Base-by-base conservation (phyloP, 371 early-diverging fungal genomes). In the Smittium culicis region DNA sequence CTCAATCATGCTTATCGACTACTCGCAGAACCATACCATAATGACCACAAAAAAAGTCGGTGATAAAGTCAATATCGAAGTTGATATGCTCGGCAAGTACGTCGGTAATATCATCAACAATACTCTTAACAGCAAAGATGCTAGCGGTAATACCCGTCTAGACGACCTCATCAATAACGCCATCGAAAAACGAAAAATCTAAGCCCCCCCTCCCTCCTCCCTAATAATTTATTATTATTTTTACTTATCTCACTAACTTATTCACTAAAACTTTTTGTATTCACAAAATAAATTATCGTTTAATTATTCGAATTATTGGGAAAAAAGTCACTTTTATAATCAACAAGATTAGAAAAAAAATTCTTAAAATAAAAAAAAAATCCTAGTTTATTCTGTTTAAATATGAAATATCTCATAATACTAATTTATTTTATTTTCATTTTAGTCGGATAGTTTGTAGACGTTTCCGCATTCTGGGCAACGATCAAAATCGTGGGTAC, bases 21-120 rank as follows among this genome's bases (percentile, higher is more conserved):
- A 96, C 75, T 94, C 96, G 0, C 94, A 92, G 77, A 72, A 76
- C 27, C 81, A 87, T 54, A 92, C 93, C 0, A 86, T 91, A 34
- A 83, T 96, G 85, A 87, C 93, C 1, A 66, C 69, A 25, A 88
- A 88, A 73, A 76, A 81, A 33, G 71, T 85, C 2, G 95, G 94
- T 1, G 87, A 83, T 35, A 74, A 74, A 55, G 91, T 96, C 68
- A 97, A 97, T 74, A 79, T 97, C 33, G 98, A 97, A 78, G 94
- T 94, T 2, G 98, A 97, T 74, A 93, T 94, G 88, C 78, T 96
- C 70, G 94, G 92, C 68, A 97, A 97, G 72, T 95, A 94, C 74
- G 91, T 93, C 30, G 90, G 74, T 34, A 76, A 75, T 61, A 70
- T 70, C 29, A 70, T 78, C 35, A 74, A 72, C 16, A 63, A 73